These are phyloP conservation scores for Neonectria magnoliae DNA, from an alignment of 2,329 filamentous ascomycete genomes.

Conservation along the genomic window DNA sequence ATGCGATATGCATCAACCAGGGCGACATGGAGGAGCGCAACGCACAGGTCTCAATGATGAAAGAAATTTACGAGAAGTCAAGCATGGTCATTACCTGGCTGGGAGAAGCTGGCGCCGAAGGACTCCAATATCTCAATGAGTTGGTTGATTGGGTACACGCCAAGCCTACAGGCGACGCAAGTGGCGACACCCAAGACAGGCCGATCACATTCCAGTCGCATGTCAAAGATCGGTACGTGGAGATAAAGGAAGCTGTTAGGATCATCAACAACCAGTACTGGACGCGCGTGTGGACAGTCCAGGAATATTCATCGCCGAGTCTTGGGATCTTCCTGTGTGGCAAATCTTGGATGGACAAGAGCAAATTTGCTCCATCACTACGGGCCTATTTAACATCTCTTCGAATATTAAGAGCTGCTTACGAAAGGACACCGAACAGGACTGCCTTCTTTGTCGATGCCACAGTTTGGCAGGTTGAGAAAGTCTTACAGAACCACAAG, in stretches of 20 bases:
- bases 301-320: constrained; percentile 1
- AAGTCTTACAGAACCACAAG: not conserved
- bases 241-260: not conserved
- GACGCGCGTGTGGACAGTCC: not conserved
- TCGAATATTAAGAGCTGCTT: not conserved
- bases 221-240: not conserved
- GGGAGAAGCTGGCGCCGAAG: not conserved
- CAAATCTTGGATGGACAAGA: constrained; percentile 4
- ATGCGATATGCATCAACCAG: constrained; percentile 9
- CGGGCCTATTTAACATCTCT: not conserved
- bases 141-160: not conserved
- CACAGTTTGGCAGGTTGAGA: not conserved
- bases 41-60: constrained; percentile 1
- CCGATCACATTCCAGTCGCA: not conserved
- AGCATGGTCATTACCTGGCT: not conserved
- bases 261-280: not conserved
- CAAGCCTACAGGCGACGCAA: not conserved
- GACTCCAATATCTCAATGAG: not conserved
- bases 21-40: not conserved
- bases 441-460: constrained; percentile 1
- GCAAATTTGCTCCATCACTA: not conserved
- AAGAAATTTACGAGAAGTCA: not conserved
- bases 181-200: not conserved
- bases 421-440: not conserved
- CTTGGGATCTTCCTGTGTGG: constrained; percentile 2